These are phyloP conservation scores for Kandelia obovata DNA, from an alignment of 345 rosid genomes.

Conservation along the genomic window DNA sequence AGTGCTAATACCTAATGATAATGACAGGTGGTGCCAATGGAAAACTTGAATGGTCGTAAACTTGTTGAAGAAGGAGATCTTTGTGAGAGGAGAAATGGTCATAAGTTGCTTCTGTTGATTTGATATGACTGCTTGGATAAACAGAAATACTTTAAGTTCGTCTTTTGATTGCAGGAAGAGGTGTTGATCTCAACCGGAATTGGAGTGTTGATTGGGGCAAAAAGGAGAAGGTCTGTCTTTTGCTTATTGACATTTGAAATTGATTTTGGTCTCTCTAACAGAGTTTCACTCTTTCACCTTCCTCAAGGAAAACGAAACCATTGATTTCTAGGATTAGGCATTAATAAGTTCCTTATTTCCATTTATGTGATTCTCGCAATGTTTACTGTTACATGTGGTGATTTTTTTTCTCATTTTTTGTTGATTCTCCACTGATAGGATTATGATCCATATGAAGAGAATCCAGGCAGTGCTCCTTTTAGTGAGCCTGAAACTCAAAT, in stretches of 20 bases:
- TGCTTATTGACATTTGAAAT: constrained; percentile 1
- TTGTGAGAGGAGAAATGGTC: constrained; percentile 97
- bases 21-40: constrained; percentile 85
- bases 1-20: constrained; percentile 17
- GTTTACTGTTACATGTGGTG: not conserved
- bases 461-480: constrained; percentile 89
- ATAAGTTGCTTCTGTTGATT: constrained; percentile 13
- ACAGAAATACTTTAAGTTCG: constrained; percentile 12
- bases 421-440: constrained; percentile 47
- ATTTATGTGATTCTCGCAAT: too few species aligned
- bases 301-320: not conserved
- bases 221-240: constrained; percentile 71
- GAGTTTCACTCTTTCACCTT: not conserved
- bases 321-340: not conserved
- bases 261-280: constrained; percentile 6
- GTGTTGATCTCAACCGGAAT: constrained; percentile 95
- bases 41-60: constrained; percentile 86
- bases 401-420: constrained; percentile 9
- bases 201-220: constrained; percentile 99
- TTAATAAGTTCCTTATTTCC: too few species aligned
- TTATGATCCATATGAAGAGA: constrained; percentile 95
- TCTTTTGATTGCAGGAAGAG: constrained; percentile 61
- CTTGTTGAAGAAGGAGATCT: constrained; percentile 89
- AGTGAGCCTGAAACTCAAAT: constrained; percentile 96
- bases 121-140: constrained; percentile 9